Percentiles rank a stretch among this genome's conserved stretches.
Conservation (phyloP, 805 yeast species). For the Wickerhamomyces silvicola region DNA sequence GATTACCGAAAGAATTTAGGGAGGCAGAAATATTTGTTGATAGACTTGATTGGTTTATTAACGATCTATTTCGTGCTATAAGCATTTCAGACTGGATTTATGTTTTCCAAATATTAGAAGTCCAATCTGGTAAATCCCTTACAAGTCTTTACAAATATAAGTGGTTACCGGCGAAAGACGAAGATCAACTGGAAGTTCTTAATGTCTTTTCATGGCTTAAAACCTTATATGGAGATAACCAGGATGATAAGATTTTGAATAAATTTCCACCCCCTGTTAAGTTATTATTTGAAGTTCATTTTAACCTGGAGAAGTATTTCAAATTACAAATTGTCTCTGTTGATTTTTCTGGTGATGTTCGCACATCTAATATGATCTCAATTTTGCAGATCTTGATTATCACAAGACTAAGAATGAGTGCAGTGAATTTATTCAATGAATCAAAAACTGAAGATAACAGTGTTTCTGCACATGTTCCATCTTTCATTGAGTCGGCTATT, state of each 20-base stretch:
- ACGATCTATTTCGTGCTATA: conserved; percentile 49
- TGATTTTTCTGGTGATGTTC: conserved; percentile 45
- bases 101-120: conserved; percentile 67
- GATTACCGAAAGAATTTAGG: conserved; percentile 31
- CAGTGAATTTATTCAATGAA: conserved; percentile 36
- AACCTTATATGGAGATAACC: conserved; percentile 40
- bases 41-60: conserved; percentile 55
- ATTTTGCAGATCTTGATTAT: conserved; percentile 60
- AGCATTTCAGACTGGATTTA: conserved; percentile 73
- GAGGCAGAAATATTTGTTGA: conserved; percentile 57
- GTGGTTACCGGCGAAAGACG: conserved; percentile 32
- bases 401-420: conserved; percentile 60
- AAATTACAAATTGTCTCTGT: conserved; percentile 59
- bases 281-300: conserved; percentile 59
- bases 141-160: conserved; percentile 50
- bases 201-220: conserved; percentile 70
- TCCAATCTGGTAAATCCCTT: conserved; percentile 51
- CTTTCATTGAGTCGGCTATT: conserved; percentile 78
- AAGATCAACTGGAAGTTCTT: conserved; percentile 53
- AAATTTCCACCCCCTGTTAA: conserved; percentile 66
- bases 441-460: conserved; percentile 6
- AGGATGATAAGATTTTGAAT: conserved; percentile 35
- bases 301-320: conserved; percentile 58
- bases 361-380: conserved; percentile 65
- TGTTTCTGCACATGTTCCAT: conserved; percentile 57